Base-by-base conservation (phyloP, 208 protist species). In the Crithidia acanthocephali region DNA sequence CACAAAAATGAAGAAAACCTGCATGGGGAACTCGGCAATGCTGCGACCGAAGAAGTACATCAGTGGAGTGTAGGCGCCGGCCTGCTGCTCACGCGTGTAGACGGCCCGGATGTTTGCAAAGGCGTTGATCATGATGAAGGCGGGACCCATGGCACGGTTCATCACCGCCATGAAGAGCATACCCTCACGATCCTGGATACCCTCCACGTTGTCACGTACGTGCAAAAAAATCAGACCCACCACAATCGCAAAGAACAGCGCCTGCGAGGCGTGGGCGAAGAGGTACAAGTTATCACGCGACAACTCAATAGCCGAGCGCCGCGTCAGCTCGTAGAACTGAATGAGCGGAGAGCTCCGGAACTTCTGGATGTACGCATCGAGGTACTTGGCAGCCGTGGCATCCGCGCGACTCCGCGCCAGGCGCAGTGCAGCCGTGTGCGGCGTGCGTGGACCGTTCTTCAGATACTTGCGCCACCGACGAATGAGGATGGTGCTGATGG, bases 201-300 rank as follows among this genome's bases (percentile, higher is more conserved):
- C 37, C 81, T 50, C 45, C 20, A 50, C 60, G 74, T 90, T 80
- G 65, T 72, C 27, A 11, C 72, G 62, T n/a, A 96, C 3, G 56
- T 83, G 74, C n/a, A 91, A 9, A 65, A 93, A 96, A 44, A 94
- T 91, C 20, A 94, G 76, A 15, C 88, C 91, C 20, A 87, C 74
- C 30, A 96, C 37, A 20, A 82, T 18, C 5, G 73, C 74, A 59
- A 96, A 93, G 68, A 90, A 91, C 18, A 89, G 20, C 22, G 88
- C 74, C 57, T 89, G 83, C 3, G 63, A 63, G 30, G 84, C 52
- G 59, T 70, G 62, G 16, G 84, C 50, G 32, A 92, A 76, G 32
- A 91, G 55, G 59, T 84, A 90, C 23, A 84, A 37, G 45, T 53
- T 53, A 44, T 87, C 84, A 40, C 86, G 79, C 45, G 51, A 66